Percentiles rank a stretch among this genome's conserved stretches.
Conservation (phyloP, 768 basidiomycete genomes). For the Russula vinacea region DNA sequence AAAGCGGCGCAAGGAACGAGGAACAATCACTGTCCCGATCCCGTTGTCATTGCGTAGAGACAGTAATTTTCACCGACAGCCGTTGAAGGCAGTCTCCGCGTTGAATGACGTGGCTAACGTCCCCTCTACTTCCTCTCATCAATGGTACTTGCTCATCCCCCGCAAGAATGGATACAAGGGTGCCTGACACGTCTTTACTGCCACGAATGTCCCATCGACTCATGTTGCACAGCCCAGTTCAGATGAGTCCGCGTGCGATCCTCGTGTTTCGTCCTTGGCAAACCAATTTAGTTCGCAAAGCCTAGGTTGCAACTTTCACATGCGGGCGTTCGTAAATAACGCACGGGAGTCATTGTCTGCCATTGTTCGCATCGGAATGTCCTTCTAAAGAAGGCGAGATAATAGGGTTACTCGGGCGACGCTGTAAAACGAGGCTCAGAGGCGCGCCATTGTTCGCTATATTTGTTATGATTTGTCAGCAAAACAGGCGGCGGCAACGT, state of each 20-base stretch:
- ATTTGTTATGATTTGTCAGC: conserved; percentile 28
- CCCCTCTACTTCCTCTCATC: conserved; percentile 23
- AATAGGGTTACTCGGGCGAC: conserved; percentile 27
- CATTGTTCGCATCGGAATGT: conserved; percentile 17
- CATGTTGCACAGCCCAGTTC: conserved; percentile 8
- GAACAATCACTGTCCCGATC: conserved; percentile 4
- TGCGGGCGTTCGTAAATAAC: neutral
- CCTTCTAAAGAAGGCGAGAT: neutral
- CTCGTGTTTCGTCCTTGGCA: conserved; percentile 19
- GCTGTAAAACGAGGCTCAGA: conserved; percentile 29
- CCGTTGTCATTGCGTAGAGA: neutral
- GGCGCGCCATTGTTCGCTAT: conserved; percentile 26
- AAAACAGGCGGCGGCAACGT: conserved; percentile 26
- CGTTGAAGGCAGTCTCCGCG: conserved; percentile 7
- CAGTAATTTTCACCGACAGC: neutral
- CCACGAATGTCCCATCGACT: conserved; percentile 4
- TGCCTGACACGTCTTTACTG: conserved; percentile 14
- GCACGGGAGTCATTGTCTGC: conserved; percentile 5
- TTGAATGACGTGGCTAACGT: conserved; percentile 9
- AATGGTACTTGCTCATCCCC: conserved; percentile 4
- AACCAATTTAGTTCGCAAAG: neutral
- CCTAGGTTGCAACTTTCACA: neutral
- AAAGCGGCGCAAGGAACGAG: neutral
- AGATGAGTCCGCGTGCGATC: conserved; percentile 16
- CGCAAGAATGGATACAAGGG: neutral